Evolutionary conservation across 257 asterid species (phyloP), one percentile per base, ranked within the genome.

Genomic region (Salvia rosmarinus): DNA sequence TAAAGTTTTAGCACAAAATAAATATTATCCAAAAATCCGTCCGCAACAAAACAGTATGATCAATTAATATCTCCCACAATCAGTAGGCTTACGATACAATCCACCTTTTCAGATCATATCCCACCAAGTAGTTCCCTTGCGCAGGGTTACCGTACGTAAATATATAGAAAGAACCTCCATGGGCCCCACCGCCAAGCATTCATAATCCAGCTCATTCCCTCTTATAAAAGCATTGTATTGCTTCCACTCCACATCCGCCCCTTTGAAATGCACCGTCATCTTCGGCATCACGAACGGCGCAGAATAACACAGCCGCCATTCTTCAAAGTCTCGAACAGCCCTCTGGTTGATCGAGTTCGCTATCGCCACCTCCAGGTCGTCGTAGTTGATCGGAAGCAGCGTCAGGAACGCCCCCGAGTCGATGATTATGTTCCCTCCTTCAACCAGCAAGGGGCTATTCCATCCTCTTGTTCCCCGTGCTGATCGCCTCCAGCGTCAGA

Each of bases 351-450:
- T 14, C 20, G 17, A n/a, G 21, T 16, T 47, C 54, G 2, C 19
- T 4, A 47, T n/a, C 66, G 57, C 1, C 63, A 58, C 50, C 4
- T 74, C 62, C 83, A 55, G 0, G 56, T 58, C 0, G 35, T 23
- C 51, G 61, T 80, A 87, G 19, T 64, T 13, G 0, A 4, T 1
- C 4, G 90, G 93, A 4, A 88, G 79, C 21, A 64, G 81, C 8
- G 92, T 82, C 6, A 82, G 6, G 0, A 90, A 77, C 0, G 90
- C 85, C 5, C 96, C 97, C 0, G 92, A 81, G 50, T 89, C 97
- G 1, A 87, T 87, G 8, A 83, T 57, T 0, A 87, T 81, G 80
- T 86, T 88, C 0, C 85, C 89, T 37, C 63, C 75, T 1, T 12
- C n/a, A n/a, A n/a, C n/a, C n/a, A n/a, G 7, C 20, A 0, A 47